Evolutionary conservation across 1,284 basidiomycete genomes (phyloP).

Genomic region (Malassezia obtusa): DNA sequence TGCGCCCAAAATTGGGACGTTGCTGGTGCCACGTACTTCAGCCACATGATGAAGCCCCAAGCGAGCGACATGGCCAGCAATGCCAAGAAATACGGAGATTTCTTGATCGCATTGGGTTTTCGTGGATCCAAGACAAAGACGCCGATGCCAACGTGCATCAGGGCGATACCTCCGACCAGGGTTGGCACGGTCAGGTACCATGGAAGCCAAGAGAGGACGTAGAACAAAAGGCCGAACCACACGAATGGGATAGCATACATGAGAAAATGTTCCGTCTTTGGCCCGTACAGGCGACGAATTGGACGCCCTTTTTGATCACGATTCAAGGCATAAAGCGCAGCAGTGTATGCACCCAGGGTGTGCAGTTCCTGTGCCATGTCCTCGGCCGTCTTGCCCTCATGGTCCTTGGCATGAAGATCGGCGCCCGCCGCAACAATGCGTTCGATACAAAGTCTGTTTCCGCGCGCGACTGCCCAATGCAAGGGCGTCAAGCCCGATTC

Average conservation of each 20-base stretch:
- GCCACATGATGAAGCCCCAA: not conserved
- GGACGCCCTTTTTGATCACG: conserved; percentile 54
- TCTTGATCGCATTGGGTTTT: conserved; percentile 30
- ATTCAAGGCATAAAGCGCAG: conserved; percentile 70
- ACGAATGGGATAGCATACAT: conserved; percentile 71
- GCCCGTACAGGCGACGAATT: not conserved
- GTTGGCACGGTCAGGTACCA: conserved; percentile 75
- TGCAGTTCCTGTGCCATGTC: conserved; percentile 86
- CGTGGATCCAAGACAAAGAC: conserved; percentile 20
- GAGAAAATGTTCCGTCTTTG: conserved; percentile 24
- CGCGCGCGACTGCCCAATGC: conserved; percentile 98
- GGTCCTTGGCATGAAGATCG: conserved; percentile 70
- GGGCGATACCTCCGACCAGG: conserved; percentile 73
- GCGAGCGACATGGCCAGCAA: conserved; percentile 51
- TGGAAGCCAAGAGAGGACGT: conserved; percentile 67
- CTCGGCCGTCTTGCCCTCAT: conserved; percentile 72
- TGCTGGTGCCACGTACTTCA: not conserved
- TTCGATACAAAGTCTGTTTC: conserved; percentile 73
- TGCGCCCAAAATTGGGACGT: not conserved
- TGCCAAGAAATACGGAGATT: conserved; percentile 72
- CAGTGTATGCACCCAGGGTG: conserved; percentile 72
- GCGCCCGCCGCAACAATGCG: conserved; percentile 74
- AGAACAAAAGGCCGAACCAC: conserved; percentile 71
- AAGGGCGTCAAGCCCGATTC: conserved; percentile 76
- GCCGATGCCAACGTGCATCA: conserved; percentile 69